A percentile compares a stretch with the other conserved stretches of the same genome.
Conservation (phyloP, 352 stramenopile species). For the Phytophthora litchii region DNA sequence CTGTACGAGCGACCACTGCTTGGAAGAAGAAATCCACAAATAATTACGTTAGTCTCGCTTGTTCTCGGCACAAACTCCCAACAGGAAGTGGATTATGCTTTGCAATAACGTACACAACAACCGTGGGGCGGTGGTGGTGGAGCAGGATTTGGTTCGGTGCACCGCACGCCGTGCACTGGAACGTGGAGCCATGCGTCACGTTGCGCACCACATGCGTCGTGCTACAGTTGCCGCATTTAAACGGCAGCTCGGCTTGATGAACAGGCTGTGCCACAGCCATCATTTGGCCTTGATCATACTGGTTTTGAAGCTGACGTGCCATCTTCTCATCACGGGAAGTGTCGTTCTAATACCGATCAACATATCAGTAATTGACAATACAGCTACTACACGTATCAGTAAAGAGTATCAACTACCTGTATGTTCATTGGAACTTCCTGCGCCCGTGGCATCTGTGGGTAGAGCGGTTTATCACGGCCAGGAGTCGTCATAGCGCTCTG, state of each 20-base stretch:
- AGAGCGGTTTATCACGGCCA: slow-evolving; percentile 27
- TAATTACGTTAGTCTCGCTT: not conserved
- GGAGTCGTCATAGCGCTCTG: slow-evolving; percentile 21
- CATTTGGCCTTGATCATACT: slow-evolving; percentile 47
- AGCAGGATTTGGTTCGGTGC: slow-evolving; percentile 70
- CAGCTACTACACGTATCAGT: not conserved
- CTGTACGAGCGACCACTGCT: slow-evolving; percentile 41
- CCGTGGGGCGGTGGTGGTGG: slow-evolving; percentile 38
- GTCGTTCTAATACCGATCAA: slow-evolving; percentile 26
- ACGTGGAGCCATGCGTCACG: slow-evolving; percentile 53
- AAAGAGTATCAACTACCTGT: slow-evolving; percentile 10
- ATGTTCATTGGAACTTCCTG: slow-evolving; percentile 20
- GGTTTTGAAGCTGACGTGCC: slow-evolving; percentile 56
- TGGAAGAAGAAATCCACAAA: not conserved
- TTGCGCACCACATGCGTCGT: slow-evolving; percentile 70
- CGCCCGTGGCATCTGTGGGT: slow-evolving; percentile 21
- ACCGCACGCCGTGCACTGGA: slow-evolving; percentile 64
- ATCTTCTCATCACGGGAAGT: slow-evolving; percentile 56
- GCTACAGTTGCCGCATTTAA: slow-evolving; percentile 70
- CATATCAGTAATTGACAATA: not conserved
- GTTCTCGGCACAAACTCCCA: not conserved
- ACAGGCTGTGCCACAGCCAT: slow-evolving; percentile 51
- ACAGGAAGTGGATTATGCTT: not conserved
- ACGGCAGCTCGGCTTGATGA: slow-evolving; percentile 45
- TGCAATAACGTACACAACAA: slow-evolving; percentile 52